These are phyloP conservation scores for Chloranthus sessilifolius DNA, from an alignment of 164 flowering plant genomes.

Conservation along the genomic window DNA sequence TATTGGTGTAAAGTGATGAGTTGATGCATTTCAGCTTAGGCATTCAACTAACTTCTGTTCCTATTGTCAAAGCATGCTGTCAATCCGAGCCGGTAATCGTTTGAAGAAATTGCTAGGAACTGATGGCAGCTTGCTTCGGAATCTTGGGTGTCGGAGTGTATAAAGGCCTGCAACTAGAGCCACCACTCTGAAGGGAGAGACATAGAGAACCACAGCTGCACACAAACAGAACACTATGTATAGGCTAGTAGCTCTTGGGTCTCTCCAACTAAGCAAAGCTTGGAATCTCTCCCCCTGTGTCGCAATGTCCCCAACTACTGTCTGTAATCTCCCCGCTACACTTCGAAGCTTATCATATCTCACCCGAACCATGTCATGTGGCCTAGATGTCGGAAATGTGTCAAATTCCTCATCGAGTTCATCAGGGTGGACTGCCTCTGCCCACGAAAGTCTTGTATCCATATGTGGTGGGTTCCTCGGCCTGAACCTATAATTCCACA, in stretches of 20 bases:
- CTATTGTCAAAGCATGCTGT: constrained; percentile 38
- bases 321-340: constrained; percentile 54
- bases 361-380: constrained; percentile 36
- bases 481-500: constrained; percentile 50
- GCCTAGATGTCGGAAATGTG: constrained; percentile 47
- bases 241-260: constrained; percentile 51
- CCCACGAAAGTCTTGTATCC: constrained; percentile 56
- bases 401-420: constrained; percentile 61
- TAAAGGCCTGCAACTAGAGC: constrained; percentile 48
- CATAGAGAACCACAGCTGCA: constrained; percentile 43
- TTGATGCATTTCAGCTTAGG: no score
- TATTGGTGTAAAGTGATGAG: no score
- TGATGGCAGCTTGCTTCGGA: constrained; percentile 61
- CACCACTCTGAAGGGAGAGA: constrained; percentile 50
- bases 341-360: constrained; percentile 54
- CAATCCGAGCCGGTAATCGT: constrained; percentile 54
- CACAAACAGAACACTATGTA: constrained; percentile 40
- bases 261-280: constrained; percentile 55
- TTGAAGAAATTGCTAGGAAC: constrained; percentile 70
- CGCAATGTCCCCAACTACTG: constrained; percentile 58
- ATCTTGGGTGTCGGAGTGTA: constrained; percentile 58
- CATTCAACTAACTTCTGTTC: not conserved
- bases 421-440: constrained; percentile 46
- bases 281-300: constrained; percentile 61
- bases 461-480: constrained; percentile 54